Conservation (phyloP, 495 filamentous ascomycete genomes). For the Xylaria bambusicola region DNA sequence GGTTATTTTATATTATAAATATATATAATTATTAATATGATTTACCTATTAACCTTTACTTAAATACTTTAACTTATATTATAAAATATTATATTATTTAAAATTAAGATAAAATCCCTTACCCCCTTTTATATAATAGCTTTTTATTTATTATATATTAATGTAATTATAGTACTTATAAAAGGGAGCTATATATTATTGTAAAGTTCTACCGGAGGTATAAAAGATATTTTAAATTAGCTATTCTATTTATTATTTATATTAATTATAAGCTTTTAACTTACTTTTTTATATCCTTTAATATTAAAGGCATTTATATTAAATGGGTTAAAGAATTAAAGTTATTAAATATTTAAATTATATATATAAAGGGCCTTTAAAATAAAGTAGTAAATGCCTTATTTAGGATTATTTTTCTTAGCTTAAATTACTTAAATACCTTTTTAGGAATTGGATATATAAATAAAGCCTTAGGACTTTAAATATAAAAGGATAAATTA, state of each 20-base stretch:
- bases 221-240: not conserved
- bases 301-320: not conserved
- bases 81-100: no score
- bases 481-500: not conserved
- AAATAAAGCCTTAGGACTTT: not conserved
- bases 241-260: not conserved
- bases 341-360: constrained; percentile 5
- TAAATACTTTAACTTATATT: no score
- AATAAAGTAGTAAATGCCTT: not conserved
- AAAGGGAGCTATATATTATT: no score
- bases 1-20: constrained; percentile 2
- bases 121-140: no score
- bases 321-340: not conserved
- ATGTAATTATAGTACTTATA: no score
- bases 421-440: not conserved
- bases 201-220: no score
- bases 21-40: not conserved
- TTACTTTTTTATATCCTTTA: not conserved
- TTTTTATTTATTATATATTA: no score
- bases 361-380: not conserved
- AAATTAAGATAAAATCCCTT: no score
- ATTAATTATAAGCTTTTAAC: constrained; percentile 7
- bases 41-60: no score
- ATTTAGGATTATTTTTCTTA: not conserved
- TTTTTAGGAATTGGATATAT: no score